These are phyloP conservation scores for Lactarius vividus DNA, from an alignment of 768 basidiomycete species.

Conservation along the genomic window DNA sequence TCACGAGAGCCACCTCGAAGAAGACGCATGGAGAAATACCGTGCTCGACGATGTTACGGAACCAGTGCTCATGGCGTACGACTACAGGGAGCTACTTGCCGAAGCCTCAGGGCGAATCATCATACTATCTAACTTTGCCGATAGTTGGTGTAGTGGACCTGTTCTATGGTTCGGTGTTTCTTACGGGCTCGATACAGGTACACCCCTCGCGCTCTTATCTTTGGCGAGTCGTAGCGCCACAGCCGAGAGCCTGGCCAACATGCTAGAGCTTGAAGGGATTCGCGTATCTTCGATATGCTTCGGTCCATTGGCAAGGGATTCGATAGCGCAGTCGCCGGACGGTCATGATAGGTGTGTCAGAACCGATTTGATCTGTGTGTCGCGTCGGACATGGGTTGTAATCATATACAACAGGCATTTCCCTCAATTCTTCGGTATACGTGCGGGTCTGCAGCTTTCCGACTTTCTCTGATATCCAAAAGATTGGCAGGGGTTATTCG, in stretches of 20 bases:
- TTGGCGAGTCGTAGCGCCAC: conserved; percentile 10
- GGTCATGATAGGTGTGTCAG: conserved; percentile 5
- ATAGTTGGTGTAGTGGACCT: conserved; percentile 11
- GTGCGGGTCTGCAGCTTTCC: background rate
- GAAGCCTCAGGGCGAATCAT: conserved; percentile 35
- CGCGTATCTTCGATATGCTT: conserved; percentile 21
- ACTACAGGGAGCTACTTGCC: conserved; percentile 33
- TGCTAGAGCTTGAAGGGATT: conserved; percentile 16
- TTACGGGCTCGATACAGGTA: background rate
- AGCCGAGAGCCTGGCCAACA: conserved; percentile 14
- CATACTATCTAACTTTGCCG: conserved; percentile 30
- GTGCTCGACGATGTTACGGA: conserved; percentile 31
- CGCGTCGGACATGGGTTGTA: background rate
- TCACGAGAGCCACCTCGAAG: background rate
- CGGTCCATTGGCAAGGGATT: conserved; percentile 9
- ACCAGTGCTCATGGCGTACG: conserved; percentile 32
- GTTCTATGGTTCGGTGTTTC: background rate
- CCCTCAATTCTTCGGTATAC: conserved; percentile 15
- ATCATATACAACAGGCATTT: background rate
- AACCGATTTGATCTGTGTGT: background rate
- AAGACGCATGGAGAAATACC: conserved; percentile 27
- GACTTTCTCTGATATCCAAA: conserved; percentile 9
- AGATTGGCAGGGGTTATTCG: conserved; percentile 17
- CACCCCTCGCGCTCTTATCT: conserved; percentile 14
- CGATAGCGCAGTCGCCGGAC: background rate